Evolutionary conservation across 1,139 yeast genomes (phyloP), one percentile per base, ranked within the genome.

Genomic region (Yueomyces sp.): DNA sequence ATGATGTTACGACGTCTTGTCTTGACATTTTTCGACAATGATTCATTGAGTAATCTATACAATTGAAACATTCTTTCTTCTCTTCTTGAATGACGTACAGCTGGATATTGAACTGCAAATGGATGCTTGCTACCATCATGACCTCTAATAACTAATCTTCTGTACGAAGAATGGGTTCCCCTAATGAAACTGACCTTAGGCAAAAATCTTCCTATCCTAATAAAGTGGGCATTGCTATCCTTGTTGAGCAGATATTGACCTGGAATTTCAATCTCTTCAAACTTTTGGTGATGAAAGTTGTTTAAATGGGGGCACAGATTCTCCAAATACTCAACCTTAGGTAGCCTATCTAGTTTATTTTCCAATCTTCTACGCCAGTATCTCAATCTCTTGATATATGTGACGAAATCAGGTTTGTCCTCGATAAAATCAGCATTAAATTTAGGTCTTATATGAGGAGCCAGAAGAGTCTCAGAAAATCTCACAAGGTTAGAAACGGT

Each of bases 221-320:
- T 75, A 60, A 93, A 93, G 61, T 89, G 96, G 38, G 76, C 69
- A 60, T 87, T 91, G 59, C 72, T 82, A 55, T 89, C 97, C 58
- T 81, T 82, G 60, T 82, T 81, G 62, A 80, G 65, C 55, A 89
- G 69, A 57, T 91, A 91, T 59, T 93, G 99, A 1, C 99, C 98
- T 0, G 98, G 98, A 45, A 93, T 81, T 61, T 93, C 98, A 48
- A 93, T 86, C 43, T 93, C 97, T 62, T 93, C 99, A 60, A 91
- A 93, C 65, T 87, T 89, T 61, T 91, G 98, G 60, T 91, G 95
- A 60, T 93, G 98, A 75, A 93, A 91, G 60, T 89, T 96, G 61
- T 95, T 83, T 60, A 93, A 70, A 53, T 89, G 97, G 29, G 97
- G 96, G 57, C 96, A 87, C 50, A 91, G 71, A 46, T 87, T 81